These are phyloP conservation scores for Rhizopogon rudus DNA, from an alignment of 768 basidiomycete species.

Conservation along the genomic window DNA sequence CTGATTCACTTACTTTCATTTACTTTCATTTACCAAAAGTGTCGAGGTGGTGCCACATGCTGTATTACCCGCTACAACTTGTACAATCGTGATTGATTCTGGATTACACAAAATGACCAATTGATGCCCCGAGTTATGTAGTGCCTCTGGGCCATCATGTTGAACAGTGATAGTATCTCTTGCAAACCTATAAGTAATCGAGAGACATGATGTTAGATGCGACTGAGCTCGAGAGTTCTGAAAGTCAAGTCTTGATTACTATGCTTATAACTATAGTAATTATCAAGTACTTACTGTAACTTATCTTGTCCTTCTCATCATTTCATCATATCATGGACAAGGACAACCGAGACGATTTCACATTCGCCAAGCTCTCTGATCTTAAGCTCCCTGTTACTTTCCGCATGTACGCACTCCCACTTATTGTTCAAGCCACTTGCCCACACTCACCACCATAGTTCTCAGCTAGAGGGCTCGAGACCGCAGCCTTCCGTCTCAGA, in stretches of 20 bases:
- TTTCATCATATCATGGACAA: conserved; percentile 41
- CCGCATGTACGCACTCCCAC: conserved; percentile 53
- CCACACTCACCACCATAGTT: conserved; percentile 37
- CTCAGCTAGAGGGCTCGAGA: conserved; percentile 81
- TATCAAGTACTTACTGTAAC: no score
- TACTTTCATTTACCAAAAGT: conserved; percentile 13
- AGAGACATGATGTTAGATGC: no score
- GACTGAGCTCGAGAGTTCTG: no score
- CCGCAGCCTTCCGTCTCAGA: conserved; percentile 71
- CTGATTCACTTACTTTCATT: background rate
- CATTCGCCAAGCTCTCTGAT: conserved; percentile 87
- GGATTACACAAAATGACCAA: background rate
- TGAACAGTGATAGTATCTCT: no score
- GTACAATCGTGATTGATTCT: conserved; percentile 9
- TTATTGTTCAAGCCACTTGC: background rate
- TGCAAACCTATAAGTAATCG: no score
- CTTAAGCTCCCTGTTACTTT: conserved; percentile 85
- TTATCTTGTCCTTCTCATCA: no score
- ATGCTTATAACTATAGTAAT: no score
- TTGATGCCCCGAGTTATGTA: background rate
- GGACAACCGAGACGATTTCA: conserved; percentile 80
- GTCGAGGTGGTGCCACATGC: conserved; percentile 18
- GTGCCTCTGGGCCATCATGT: no score
- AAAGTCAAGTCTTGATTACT: no score
- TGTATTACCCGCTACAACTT: conserved; percentile 7